A percentile compares a stretch with the other conserved stretches of the same genome.
Evolutionary conservation across 495 filamentous ascomycete species (phyloP).

Genomic region (Talaromyces nanjingensis): DNA sequence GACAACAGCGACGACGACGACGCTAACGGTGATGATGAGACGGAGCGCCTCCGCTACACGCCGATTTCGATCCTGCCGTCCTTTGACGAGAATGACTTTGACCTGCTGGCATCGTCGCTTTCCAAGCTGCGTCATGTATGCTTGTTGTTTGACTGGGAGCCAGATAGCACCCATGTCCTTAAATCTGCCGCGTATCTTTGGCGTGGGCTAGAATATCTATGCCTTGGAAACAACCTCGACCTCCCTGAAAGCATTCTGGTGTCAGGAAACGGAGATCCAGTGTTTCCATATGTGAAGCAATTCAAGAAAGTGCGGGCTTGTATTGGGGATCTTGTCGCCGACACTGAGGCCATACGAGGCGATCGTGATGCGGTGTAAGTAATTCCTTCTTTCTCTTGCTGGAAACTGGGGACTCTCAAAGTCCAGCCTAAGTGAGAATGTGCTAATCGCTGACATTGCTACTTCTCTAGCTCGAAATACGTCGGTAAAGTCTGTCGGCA

Average conservation of each 20-base stretch:
- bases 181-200: neutral
- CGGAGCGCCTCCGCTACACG: neutral
- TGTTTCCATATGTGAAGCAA: neutral
- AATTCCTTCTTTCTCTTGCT: neutral
- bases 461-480: neutral
- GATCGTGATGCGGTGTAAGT: neutral
- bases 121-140: neutral
- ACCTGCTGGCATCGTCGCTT: neutral
- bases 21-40: neutral
- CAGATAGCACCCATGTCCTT: neutral
- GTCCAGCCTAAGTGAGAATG: neutral
- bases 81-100: conserved; percentile 3
- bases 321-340: neutral
- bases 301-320: neutral
- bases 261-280: neutral
- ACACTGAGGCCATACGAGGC: neutral
- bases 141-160: conserved; percentile 1
- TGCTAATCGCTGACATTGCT: neutral
- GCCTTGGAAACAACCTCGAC: conserved; percentile 4
- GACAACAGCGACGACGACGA: neutral
- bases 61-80: neutral
- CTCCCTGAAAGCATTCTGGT: neutral
- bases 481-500: neutral
- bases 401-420: neutral
- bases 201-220: neutral